phyloP scores from a whole-genome alignment of 2,329 filamentous ascomycete species.

The Colletotrichum australisinense region DNA sequence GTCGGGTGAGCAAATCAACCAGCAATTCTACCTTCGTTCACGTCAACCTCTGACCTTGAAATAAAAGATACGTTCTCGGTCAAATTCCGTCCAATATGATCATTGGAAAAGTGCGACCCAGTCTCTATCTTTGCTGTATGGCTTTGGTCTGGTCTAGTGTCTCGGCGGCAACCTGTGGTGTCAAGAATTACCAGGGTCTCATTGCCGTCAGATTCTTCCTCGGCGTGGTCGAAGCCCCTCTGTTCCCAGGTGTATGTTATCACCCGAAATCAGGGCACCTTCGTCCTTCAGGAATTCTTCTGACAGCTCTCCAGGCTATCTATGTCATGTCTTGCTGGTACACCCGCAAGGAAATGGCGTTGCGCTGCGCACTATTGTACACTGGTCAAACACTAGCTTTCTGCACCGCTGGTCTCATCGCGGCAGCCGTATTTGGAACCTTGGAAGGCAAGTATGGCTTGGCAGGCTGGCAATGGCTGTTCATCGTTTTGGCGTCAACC shows the following conservation, averaged over 20 bases:
- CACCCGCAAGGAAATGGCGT: slow-evolving; percentile 40
- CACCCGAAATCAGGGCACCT: neutral
- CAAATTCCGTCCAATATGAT: slow-evolving; percentile 39
- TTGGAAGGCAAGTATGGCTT: slow-evolving; percentile 42
- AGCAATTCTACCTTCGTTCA: neutral
- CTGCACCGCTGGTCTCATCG: slow-evolving; percentile 40
- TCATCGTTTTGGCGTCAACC: slow-evolving; percentile 48
- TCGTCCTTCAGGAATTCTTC: neutral
- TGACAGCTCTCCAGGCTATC: slow-evolving; percentile 18
- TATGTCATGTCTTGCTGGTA: slow-evolving; percentile 41
- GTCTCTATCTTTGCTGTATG: slow-evolving; percentile 36
- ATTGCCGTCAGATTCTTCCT: slow-evolving; percentile 36
- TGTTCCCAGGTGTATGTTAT: slow-evolving; percentile 36
- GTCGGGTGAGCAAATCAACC: slow-evolving; percentile 30
- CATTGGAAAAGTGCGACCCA: slow-evolving; percentile 34
- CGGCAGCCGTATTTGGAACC: slow-evolving; percentile 38
- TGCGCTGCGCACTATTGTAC: slow-evolving; percentile 41
- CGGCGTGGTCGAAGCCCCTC: slow-evolving; percentile 35
- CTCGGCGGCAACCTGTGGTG: slow-evolving; percentile 36
- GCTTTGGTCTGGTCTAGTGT: slow-evolving; percentile 36
- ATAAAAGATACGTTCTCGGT: slow-evolving; percentile 29
- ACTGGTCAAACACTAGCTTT: slow-evolving; percentile 40
- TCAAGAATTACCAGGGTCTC: slow-evolving; percentile 36
- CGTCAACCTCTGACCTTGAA: rapidly evolving
- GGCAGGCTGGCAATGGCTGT: slow-evolving; percentile 54